Evolutionary conservation across 805 yeast species (phyloP), one percentile per base, ranked within the genome.

Genomic region (Teunomyces lycoperdinae): DNA sequence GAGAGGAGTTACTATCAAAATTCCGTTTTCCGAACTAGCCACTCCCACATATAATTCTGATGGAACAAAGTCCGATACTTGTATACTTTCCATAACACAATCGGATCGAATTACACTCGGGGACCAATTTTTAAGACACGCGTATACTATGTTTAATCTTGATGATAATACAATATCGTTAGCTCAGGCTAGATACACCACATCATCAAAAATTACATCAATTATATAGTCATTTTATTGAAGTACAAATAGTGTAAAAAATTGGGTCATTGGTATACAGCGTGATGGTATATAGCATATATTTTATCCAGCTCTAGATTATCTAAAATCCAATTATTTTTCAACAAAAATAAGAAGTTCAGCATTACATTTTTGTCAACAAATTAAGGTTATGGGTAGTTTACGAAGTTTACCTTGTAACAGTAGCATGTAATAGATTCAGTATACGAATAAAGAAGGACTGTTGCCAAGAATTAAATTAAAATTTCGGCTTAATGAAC

Each of bases 61-160:
- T 38, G 48, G 42, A 5, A 13, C 39, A 20, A 33, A 33, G 4
- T n/a, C 26, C 9, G 27, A 27, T 5, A 20, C 4, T n/a, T 46
- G 49, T 30, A 30, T 26, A 8, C 39, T 42, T 20, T 45, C 43
- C 3, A 36, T 46, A 13, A 32, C 43, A 9, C 16, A 34, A 17
- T 33, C 42, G 9, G 17, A 42, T 36, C 14, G 32, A 3, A 46
- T 42, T 10, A 49, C 58, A 16, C 54, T 63, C 43, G 68, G 68
- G 5, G 66, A 57, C 48, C 60, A 58, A 52, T 62, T 63, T 51
- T 58, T 63, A 43, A 55, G 63, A 31, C 48, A 45, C 30, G 58
- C 62, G 10, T 63, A 63, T 49, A 41, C 58, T 6, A 66, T 63
- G 16, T 62, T 57, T 48, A 53, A 63, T 46, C 53, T 63, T 47